A percentile compares a stretch with the other conserved stretches of the same genome.
Evolutionary conservation across 768 basidiomycete genomes (phyloP).

Genomic region (Leccinum broughii): DNA sequence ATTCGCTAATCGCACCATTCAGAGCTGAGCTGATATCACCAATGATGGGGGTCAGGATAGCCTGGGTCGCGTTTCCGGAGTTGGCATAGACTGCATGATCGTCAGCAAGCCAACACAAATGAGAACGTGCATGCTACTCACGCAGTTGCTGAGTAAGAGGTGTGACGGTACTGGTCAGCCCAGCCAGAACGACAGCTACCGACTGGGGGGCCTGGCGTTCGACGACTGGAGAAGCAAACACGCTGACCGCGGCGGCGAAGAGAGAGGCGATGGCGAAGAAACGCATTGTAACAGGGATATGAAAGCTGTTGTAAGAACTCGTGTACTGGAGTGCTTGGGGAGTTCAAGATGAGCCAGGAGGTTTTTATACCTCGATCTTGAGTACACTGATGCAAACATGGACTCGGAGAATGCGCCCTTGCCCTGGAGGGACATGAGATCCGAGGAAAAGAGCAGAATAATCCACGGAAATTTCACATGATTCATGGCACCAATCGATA

Average conservation of each 20-base stretch:
- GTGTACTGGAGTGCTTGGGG: constrained; percentile 13
- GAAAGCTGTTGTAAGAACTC: constrained; percentile 5
- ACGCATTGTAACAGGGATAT: constrained; percentile 5
- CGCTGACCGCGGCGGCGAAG: constrained; percentile 6
- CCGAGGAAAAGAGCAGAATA: not conserved
- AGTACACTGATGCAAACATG: not conserved
- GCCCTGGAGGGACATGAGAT: constrained; percentile 1
- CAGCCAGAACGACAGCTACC: constrained; percentile 5
- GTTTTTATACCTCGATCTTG: constrained; percentile 15
- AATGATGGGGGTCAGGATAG: constrained; percentile 6
- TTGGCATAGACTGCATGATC: constrained; percentile 12
- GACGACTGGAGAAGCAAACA: constrained; percentile 13
- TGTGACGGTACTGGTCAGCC: constrained; percentile 3
- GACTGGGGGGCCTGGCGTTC: constrained; percentile 8
- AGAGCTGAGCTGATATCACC: constrained; percentile 8
- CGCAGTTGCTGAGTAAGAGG: constrained; percentile 13
- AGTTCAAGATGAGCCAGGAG: not conserved
- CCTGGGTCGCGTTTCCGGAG: constrained; percentile 14
- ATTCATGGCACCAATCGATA: not conserved
- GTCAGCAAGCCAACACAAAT: not conserved
- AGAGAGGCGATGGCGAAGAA: constrained; percentile 10
- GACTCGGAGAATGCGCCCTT: not conserved
- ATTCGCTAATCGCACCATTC: not conserved
- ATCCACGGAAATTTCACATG: not conserved
- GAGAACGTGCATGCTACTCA: not conserved